phyloP scores from a whole-genome alignment of 2,329 filamentous ascomycete genomes.

The Nigrograna mackinnonii region DNA sequence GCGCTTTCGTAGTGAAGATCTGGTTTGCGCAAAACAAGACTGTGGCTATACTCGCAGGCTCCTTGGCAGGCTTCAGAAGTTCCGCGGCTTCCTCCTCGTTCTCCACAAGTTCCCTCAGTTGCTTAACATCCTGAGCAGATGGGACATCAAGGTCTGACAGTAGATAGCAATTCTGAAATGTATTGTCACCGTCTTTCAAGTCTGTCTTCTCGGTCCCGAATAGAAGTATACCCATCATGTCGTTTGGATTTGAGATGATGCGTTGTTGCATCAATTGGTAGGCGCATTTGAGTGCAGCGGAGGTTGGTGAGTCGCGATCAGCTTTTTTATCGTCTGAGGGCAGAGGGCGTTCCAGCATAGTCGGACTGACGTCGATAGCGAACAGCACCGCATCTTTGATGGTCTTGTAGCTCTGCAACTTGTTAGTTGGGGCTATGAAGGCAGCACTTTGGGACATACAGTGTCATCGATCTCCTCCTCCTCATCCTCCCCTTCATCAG shows the following conservation, averaged over 20 bases:
- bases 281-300: conserved; percentile 89
- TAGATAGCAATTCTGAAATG: conserved; percentile 90
- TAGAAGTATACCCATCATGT: conserved; percentile 94
- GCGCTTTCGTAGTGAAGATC: conserved; percentile 91
- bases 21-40: conserved; percentile 95
- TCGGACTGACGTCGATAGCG: conserved; percentile 85
- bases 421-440: conserved; percentile 14
- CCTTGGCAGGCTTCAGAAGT: conserved; percentile 70
- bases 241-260: conserved; percentile 93
- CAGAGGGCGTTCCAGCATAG: conserved; percentile 76
- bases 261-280: conserved; percentile 97
- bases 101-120: conserved; percentile 74
- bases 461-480: conserved; percentile 71
- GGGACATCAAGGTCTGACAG: conserved; percentile 87
- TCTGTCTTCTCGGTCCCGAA: conserved; percentile 83
- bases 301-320: conserved; percentile 75
- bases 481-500: conserved; percentile 64
- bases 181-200: conserved; percentile 51
- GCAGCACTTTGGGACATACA: conserved; percentile 38
- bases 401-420: conserved; percentile 72
- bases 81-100: conserved; percentile 73
- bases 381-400: conserved; percentile 98
- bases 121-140: conserved; percentile 82
- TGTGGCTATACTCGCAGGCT: conserved; percentile 80
- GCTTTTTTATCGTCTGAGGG: conserved; percentile 69